Evolutionary conservation across 2,329 filamentous ascomycete species (phyloP), one percentile per base, ranked within the genome.

Genomic region (Dothideomycetes sp.): DNA sequence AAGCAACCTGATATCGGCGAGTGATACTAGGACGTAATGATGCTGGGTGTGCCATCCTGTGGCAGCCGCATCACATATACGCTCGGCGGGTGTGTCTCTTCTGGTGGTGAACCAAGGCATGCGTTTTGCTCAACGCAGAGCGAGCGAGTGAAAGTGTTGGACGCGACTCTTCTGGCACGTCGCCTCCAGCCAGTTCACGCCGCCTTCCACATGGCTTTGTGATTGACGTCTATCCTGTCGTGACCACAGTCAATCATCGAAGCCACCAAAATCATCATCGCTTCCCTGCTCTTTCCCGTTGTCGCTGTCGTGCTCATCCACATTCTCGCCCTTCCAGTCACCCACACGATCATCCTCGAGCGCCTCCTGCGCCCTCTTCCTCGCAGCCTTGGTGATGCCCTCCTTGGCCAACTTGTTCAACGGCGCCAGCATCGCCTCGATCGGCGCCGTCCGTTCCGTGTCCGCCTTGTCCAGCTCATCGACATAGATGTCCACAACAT

Each of bases 401-500:
- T 68, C 61, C 49, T 66, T 64, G 34, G 66, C 66, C 53, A 85
- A 58, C 35, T 56, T 65, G 56, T 73, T 68, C 22, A 84, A 65
- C 24, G 79, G 64, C 45, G 59, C 59, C 18, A 77, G 64, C 38
- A 84, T 46, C 22, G 53, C 56, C 41, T 69, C 63, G 17, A 81
- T 51, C 30, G 55, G 57, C 39, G 58, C 49, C 37, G 60, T 56
- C 45, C 60, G 52, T 31, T 59, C 53, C 27, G 73, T 67, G 38
- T 78, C 74, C 24, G 77, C 74, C 54, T 79, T 80, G 60, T 88
- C 83, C 52, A 88, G 61, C 69, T 95, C 88, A 59, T 96, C 91
- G 7, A 94, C 73, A 77, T 84, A 96, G 39, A 96, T 73, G 64
- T 98, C 91, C 47, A 94, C 61, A 11, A 88, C 74, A 62, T 98